Base-by-base conservation (phyloP, 2,329 filamentous ascomycete genomes). In the Mycosphaerella sp. region DNA sequence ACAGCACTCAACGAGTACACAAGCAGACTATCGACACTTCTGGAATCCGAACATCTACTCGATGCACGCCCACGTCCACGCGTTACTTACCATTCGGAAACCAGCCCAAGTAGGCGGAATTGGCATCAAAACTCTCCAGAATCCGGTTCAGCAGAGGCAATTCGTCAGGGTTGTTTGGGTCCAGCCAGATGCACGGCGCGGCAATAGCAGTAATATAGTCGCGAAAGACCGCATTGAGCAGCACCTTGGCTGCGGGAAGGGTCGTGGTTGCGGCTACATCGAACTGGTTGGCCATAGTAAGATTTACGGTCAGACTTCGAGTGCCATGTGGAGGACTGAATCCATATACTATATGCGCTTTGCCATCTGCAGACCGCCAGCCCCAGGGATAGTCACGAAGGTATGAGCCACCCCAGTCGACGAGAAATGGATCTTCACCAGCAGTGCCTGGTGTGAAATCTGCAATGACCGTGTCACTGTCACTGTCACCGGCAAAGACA, bases 101-200 rank as follows among this genome's bases (percentile, higher is more conserved):
- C 47, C 47, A 50, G 18, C 47, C 47, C 30, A 50, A 5, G 17
- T 50, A 50, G 21, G 39, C 40, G 8, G 47, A 50, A 14, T 50
- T 50, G 13, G 47, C 18, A 12, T 50, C 41, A 14, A 39, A 14
- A 6, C 14, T 28, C 5, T 41, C 32, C 16, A 50, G 35, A 13
- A 50, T 50, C 13, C 27, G 18, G 6, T 37, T 13, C 8, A 50
- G 47, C 13, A 50, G 21, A 17, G 39, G 30, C 4, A 43, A 28
- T 28, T 50, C 47, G 18, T 41, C 47, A n/a, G 18, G 18, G 16
- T 50, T 41, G 17, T 50, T 42, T 5, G 47, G 47, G n/a, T 50
- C 47, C 14, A 50, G 47, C 47, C 47, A 50, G 21, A 50, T 44
- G 14, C 47, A 50, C 13, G 47, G 47, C 9, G 47, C 47, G n/a